Percentiles rank a stretch among this genome's conserved stretches.
These are phyloP conservation scores for Globisporangium camurandrum DNA, from an alignment of 352 stramenopile species.

Conservation along the genomic window DNA sequence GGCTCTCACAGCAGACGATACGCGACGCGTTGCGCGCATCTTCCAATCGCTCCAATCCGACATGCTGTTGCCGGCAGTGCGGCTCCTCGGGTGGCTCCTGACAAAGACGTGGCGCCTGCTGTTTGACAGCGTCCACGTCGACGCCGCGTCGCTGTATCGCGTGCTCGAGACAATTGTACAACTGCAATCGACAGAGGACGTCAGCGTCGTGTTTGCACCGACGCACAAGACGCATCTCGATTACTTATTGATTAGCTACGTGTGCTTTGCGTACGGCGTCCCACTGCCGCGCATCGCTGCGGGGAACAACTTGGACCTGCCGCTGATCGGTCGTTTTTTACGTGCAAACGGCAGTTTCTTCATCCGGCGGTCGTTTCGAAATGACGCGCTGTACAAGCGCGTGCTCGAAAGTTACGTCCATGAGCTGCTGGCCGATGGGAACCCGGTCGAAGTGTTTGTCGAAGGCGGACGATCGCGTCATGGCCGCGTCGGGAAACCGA, in stretches of 20 bases:
- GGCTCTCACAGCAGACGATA: slow-evolving; percentile 15
- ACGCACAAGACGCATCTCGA: slow-evolving; percentile 88
- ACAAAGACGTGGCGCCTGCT: slow-evolving; percentile 76
- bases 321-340: slow-evolving; percentile 72
- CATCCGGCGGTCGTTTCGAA: slow-evolving; percentile 74
- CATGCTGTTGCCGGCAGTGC: slow-evolving; percentile 68
- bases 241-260: slow-evolving; percentile 88
- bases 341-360: slow-evolving; percentile 87
- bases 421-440: slow-evolving; percentile 68
- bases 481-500: slow-evolving; percentile 65
- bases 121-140: slow-evolving; percentile 64
- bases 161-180: slow-evolving; percentile 44
- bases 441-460: slow-evolving; percentile 85
- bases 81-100: slow-evolving; percentile 66
- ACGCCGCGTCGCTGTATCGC: slow-evolving; percentile 51
- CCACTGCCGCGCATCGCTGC: slow-evolving; percentile 78
- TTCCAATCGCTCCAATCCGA: slow-evolving; percentile 63
- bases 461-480: slow-evolving; percentile 82
- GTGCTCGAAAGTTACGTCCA: slow-evolving; percentile 83
- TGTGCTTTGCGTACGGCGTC: slow-evolving; percentile 85
- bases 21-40: slow-evolving; percentile 38
- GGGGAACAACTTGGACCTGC: slow-evolving; percentile 85
- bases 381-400: slow-evolving; percentile 77
- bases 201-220: slow-evolving; percentile 77
- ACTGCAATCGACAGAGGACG: slow-evolving; percentile 18